phyloP scores from a whole-genome alignment of 2,329 filamentous ascomycete species.

The Dendrostoma leiphaemia region DNA sequence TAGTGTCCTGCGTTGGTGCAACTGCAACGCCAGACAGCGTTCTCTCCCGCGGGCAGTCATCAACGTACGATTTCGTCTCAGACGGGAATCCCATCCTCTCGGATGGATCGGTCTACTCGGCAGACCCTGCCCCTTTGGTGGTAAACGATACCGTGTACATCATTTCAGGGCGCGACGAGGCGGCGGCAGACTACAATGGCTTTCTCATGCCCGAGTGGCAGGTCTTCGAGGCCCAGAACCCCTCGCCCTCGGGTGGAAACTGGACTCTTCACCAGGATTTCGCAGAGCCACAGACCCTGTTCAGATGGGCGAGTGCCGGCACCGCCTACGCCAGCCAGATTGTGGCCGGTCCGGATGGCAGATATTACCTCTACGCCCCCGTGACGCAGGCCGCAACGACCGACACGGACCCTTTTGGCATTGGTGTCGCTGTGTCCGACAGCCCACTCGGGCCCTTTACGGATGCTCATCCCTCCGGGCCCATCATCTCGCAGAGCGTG shows the following conservation, averaged over 20 bases:
- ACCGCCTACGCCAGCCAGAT: slow-evolving; percentile 36
- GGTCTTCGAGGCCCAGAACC: slow-evolving; percentile 29
- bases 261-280: slow-evolving; percentile 33
- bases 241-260: slow-evolving; percentile 28
- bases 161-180: slow-evolving; percentile 33
- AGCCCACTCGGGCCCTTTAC: slow-evolving; percentile 33
- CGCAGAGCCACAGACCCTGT: slow-evolving; percentile 29
- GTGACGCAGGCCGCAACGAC: slow-evolving; percentile 27
- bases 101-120: slow-evolving; percentile 37
- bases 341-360: slow-evolving; percentile 31
- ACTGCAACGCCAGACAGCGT: too few species aligned
- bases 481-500: slow-evolving; percentile 35
- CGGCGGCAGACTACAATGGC: slow-evolving; percentile 26
- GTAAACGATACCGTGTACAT: slow-evolving; percentile 36
- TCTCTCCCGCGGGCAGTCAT: too few species aligned
- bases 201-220: slow-evolving; percentile 38
- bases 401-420: slow-evolving; percentile 33
- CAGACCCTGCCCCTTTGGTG: slow-evolving; percentile 37
- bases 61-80: slow-evolving; percentile 26
- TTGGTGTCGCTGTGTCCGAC: slow-evolving; percentile 36
- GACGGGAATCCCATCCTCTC: slow-evolving; percentile 35
- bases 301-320: slow-evolving; percentile 33
- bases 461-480: slow-evolving; percentile 32
- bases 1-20: too few species aligned
- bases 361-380: slow-evolving; percentile 36